Evolutionary conservation across 768 basidiomycete genomes (phyloP).

Genomic region (Tephrocybe sp.): DNA sequence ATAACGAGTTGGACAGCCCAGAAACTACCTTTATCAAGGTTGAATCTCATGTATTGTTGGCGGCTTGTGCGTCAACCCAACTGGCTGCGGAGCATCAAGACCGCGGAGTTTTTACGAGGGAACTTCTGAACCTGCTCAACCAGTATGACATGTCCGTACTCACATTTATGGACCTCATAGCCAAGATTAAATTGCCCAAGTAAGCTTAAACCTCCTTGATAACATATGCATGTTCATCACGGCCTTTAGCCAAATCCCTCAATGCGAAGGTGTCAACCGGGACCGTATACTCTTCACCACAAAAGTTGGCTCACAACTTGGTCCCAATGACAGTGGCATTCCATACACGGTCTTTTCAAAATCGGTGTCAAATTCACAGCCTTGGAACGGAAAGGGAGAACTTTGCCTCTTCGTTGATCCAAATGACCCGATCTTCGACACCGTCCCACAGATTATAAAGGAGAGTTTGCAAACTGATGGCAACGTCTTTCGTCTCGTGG

Average conservation of each 20-base stretch:
- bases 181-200: not conserved
- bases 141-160: conserved; percentile 1
- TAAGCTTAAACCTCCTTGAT: not conserved
- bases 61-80: conserved; percentile 6
- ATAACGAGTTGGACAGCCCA: too few species aligned
- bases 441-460: too few species aligned
- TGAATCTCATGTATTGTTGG: conserved; percentile 8
- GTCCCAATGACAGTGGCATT: not conserved
- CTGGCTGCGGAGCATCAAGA: not conserved
- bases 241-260: not conserved
- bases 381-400: not conserved
- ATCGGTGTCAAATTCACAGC: not conserved
- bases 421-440: not conserved
- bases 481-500: too few species aligned
- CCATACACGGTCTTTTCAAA: not conserved
- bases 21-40: too few species aligned
- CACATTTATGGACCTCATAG: conserved; percentile 7
- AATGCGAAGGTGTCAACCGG: not conserved
- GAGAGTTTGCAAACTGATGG: too few species aligned
- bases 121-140: not conserved
- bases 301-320: not conserved
- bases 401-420: not conserved
- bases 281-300: not conserved
- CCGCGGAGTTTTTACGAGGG: conserved; percentile 5
- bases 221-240: too few species aligned